A percentile compares a stretch with the other conserved stretches of the same genome.
Conservation (phyloP, 257 asterid species). For the Nicotiana attenuata region DNA sequence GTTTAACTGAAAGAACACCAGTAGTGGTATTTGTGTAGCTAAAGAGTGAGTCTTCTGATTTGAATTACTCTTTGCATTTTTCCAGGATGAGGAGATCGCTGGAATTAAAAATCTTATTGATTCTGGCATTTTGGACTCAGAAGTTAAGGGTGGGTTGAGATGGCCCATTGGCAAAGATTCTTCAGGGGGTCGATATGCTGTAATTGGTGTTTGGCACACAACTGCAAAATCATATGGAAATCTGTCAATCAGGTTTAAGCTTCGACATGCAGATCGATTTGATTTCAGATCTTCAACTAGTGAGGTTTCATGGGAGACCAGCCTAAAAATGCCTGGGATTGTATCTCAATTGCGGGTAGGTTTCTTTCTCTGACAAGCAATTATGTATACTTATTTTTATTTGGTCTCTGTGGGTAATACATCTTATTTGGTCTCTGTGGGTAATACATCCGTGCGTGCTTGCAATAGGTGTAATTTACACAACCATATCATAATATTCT, state of each 20-base stretch:
- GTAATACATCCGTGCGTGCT: neutral
- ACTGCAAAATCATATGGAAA: slow-evolving; percentile 24
- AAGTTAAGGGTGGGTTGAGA: slow-evolving; percentile 43
- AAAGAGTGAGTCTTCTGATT: neutral
- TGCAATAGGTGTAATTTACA: neutral
- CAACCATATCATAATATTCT: neutral
- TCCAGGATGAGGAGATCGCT: slow-evolving; percentile 42
- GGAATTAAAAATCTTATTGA: slow-evolving; percentile 28
- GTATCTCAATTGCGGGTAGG: slow-evolving; percentile 35
- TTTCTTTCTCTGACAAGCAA: neutral
- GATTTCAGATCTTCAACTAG: slow-evolving; percentile 38
- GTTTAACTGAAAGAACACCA: neutral
- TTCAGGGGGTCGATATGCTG: slow-evolving; percentile 34
- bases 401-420: neutral
- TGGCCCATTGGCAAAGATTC: slow-evolving; percentile 44
- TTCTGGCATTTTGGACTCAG: slow-evolving; percentile 37
- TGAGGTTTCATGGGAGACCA: slow-evolving; percentile 44
- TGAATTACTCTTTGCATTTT: neutral
- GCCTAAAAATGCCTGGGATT: slow-evolving; percentile 29
- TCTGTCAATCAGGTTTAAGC: slow-evolving; percentile 35
- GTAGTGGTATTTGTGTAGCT: neutral
- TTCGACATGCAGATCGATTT: slow-evolving; percentile 46
- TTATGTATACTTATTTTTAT: neutral
- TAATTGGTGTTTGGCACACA: slow-evolving; percentile 40
- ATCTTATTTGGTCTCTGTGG: neutral